Base-by-base conservation (phyloP, 2,329 filamentous ascomycete genomes). In the Exophiala viscosa region DNA sequence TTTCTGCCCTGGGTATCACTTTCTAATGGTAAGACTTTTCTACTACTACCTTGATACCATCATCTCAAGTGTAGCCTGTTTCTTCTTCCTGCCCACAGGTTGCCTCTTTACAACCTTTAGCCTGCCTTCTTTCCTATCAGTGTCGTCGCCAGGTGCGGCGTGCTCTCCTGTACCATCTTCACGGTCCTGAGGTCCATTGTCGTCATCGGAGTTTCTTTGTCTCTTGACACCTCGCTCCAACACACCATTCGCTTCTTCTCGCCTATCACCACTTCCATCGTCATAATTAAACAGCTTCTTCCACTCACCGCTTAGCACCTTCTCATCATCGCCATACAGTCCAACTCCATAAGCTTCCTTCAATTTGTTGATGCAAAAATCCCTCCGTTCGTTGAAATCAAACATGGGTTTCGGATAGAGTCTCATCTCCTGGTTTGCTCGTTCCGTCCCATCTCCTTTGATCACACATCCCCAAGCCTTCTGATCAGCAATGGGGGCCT, bases 341-440 rank as follows among this genome's bases (percentile, higher is more conserved):
- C 81, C 81, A 1, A 86, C 75, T 5, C 73, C 65, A 65, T 89
- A 90, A 0, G 86, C 87, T 41, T 77, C 76, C 72, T 89, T 90
- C 80, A 90, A 83, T 0, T 79, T 81, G 36, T 78, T 70, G 1
- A 90, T 70, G 62, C 87, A 90, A 2, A 80, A 70, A 5, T 77
- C 73, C 47, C 85, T 77, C 60, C 83, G 72, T 65, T 82, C 76
- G 14, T 72, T 66, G 64, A 90, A 91, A 68, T 90, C 86, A 65
- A 91, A 88, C 80, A 90, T 90, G 1, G 86, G 85, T 65, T 85
- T 85, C 1, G 86, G 86, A 66, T 90, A 91, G 1, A 70, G 55
- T 33, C 64, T 67, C 63, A 15, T 42, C 41, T 11, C 42, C 75
- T 32, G 23, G 4, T 31, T 43, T 3, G 28, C 45, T 14, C 17